These are phyloP conservation scores for Stephania yunnanensis DNA, from an alignment of 164 flowering plant genomes.

Conservation along the genomic window DNA sequence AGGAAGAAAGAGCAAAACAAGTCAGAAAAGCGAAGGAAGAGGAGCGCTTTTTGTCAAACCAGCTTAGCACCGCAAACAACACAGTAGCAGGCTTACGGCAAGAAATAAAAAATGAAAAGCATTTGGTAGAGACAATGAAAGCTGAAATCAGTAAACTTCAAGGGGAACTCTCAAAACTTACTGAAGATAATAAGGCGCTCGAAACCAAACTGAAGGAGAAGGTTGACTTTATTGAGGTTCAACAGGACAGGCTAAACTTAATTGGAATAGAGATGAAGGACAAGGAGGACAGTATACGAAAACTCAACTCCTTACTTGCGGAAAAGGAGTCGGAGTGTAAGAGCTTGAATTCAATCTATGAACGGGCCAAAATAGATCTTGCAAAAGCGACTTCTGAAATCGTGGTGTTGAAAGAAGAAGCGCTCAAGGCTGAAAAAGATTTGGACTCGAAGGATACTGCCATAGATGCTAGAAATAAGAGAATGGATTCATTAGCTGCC, in stretches of 20 bases:
- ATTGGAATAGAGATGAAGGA: slow-evolving; percentile 56
- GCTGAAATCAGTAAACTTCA: slow-evolving; percentile 41
- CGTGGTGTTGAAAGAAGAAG: slow-evolving; percentile 36
- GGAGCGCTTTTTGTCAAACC: slow-evolving; percentile 27
- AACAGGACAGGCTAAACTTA: slow-evolving; percentile 50
- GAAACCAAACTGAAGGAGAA: slow-evolving; percentile 56
- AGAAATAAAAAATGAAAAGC: slow-evolving; percentile 61
- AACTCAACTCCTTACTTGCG: slow-evolving; percentile 40
- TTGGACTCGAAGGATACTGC: slow-evolving; percentile 36
- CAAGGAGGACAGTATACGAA: slow-evolving; percentile 39
- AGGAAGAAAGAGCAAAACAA: slow-evolving; percentile 28
- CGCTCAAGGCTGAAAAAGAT: slow-evolving; percentile 35
- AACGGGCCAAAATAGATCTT: slow-evolving; percentile 44
- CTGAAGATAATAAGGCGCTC: slow-evolving; percentile 42
- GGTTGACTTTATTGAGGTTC: slow-evolving; percentile 33
- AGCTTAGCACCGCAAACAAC: slow-evolving; percentile 32
- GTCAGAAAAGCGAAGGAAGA: slow-evolving; percentile 34
- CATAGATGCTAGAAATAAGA: slow-evolving; percentile 40
- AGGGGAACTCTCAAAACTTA: slow-evolving; percentile 27
- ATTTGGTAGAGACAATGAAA: slow-evolving; percentile 40
- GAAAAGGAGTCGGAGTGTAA: slow-evolving; percentile 52
- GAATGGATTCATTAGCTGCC: slow-evolving; percentile 25
- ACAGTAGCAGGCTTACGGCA: slow-evolving; percentile 41
- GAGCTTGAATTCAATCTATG: slow-evolving; percentile 26
- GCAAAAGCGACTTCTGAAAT: slow-evolving; percentile 34